Evolutionary conservation across 768 basidiomycete genomes (phyloP).

Genomic region (Trametes cingulata): DNA sequence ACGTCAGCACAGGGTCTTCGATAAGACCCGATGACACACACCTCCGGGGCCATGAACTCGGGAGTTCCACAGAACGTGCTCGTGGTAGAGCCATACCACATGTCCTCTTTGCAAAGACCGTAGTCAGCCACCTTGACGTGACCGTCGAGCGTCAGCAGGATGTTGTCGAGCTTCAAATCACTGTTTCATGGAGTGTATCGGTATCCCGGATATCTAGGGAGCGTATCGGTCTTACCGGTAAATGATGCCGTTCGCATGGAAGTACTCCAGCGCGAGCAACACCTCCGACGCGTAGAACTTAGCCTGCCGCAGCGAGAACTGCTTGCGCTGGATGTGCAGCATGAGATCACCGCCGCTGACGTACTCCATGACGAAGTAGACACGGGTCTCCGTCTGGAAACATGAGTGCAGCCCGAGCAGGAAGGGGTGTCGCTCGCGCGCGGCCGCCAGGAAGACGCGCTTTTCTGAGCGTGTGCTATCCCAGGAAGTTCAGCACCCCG

Average conservation of each 20-base stretch:
- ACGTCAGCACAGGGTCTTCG: too few species aligned
- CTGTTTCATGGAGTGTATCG: slow-evolving; percentile 40
- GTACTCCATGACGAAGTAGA: slow-evolving; percentile 99
- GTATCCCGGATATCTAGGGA: not conserved
- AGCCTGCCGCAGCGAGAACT: slow-evolving; percentile 97
- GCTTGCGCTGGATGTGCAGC: slow-evolving; percentile 98
- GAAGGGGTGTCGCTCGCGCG: slow-evolving; percentile 96
- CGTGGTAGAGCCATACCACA: slow-evolving; percentile 96
- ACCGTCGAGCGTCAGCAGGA: slow-evolving; percentile 92
- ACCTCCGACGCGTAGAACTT: slow-evolving; percentile 99
- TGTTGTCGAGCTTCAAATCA: slow-evolving; percentile 97
- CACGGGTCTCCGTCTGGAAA: slow-evolving; percentile 99
- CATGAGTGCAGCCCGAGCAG: slow-evolving; percentile 95
- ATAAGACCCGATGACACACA: slow-evolving; percentile 31
- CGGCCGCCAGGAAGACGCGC: slow-evolving; percentile 96
- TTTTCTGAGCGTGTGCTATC: slow-evolving; percentile 96
- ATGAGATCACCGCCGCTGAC: slow-evolving; percentile 98
- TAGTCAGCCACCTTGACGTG: slow-evolving; percentile 99
- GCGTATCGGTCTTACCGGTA: slow-evolving; percentile 64
- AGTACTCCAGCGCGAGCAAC: slow-evolving; percentile 92
- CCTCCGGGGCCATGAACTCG: slow-evolving; percentile 99
- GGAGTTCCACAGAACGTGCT: slow-evolving; percentile 99
- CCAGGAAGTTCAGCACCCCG: not conserved
- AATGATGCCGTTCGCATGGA: slow-evolving; percentile 98
- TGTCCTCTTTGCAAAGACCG: slow-evolving; percentile 98